Base-by-base conservation (phyloP, 441 rosid genomes). In the Brassica balearica region DNA sequence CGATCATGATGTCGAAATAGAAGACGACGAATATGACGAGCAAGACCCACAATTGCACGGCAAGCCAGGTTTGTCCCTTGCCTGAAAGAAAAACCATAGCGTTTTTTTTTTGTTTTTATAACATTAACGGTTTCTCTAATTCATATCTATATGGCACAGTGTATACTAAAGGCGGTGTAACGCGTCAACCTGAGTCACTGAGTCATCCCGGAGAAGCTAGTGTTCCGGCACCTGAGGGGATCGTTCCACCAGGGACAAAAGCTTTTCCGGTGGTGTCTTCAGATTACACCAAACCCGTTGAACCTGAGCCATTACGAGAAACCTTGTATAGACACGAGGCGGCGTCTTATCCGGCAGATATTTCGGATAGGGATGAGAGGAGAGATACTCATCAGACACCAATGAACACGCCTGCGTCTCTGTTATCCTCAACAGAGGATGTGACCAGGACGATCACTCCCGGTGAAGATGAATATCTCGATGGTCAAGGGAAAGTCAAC, bases 1-100 rank as follows among this genome's bases (percentile, higher is more conserved):
- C 53, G 88, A 84, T 75, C 86, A 84, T 51, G 91, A 87, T 68
- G 71, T 85, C 12, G 86, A 87, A 5, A 86, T 82, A 63, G 83
- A 80, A 78, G 91, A 89, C 14, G 90, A 85, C 11, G 88, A 82
- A 2, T 85, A 82, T 1, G 90, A 85, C 5, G 89, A 89, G 48
- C 63, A 48, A 72, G 90, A 86, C 9, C 81, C 85, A 4, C 83
- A 81, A 81, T 64, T 81, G 67, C 89, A 79, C 58, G 89, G 77
- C 17, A 15, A 15, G 61, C 85, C 92, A 71, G 63, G 62, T 78
- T 61, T 15, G 14, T 15, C 23, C 60, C n/a, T 56, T 34, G 2
- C 32, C 12, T 34, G 4, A 8, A 36, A 15, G 17, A 15, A 15
- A 15, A 15, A 15, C 17, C 17, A 15, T 15, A 15, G 17, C 17